These are phyloP conservation scores for Ramaria rubella DNA, from an alignment of 768 basidiomycete genomes.

Conservation along the genomic window DNA sequence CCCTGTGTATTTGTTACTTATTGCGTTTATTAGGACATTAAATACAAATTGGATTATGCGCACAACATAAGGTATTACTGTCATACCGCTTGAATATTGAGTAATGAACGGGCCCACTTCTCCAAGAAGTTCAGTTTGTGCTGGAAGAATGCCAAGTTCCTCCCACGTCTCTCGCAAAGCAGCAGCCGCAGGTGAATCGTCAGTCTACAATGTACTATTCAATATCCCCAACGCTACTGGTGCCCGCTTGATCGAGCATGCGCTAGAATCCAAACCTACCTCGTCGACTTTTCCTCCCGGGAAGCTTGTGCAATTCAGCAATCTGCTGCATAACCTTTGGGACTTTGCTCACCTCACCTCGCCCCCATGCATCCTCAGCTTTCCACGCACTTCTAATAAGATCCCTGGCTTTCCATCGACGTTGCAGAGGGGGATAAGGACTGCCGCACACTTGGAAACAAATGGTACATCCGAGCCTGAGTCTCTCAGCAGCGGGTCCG, in stretches of 20 bases:
- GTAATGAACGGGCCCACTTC: slow-evolving; percentile 55
- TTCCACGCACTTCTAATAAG: slow-evolving; percentile 63
- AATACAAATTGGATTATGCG: slow-evolving; percentile 19
- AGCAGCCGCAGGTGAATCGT: slow-evolving; percentile 44
- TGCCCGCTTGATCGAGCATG: neutral
- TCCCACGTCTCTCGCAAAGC: slow-evolving; percentile 72
- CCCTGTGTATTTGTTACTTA: too few species aligned
- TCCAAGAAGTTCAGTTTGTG: slow-evolving; percentile 60
- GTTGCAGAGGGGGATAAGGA: slow-evolving; percentile 75
- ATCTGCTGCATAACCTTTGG: slow-evolving; percentile 1
- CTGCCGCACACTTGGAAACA: slow-evolving; percentile 47
- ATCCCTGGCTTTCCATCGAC: slow-evolving; percentile 59
- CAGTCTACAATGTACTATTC: too few species aligned
- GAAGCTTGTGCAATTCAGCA: slow-evolving; percentile 40
- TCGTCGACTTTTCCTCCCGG: slow-evolving; percentile 68
- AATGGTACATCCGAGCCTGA: neutral
- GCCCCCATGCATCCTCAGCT: slow-evolving; percentile 65
- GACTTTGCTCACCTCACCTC: slow-evolving; percentile 63
- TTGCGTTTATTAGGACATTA: neutral
- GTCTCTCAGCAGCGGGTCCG: neutral
- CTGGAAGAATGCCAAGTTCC: slow-evolving; percentile 59
- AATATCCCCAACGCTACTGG: neutral
- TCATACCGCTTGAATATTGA: slow-evolving; percentile 48
- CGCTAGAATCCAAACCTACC: slow-evolving; percentile 29
- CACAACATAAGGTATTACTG: slow-evolving; percentile 76